Evolutionary conservation across 1,139 yeast genomes (phyloP).

Genomic region (Lodderomyces orthopsilosis): DNA sequence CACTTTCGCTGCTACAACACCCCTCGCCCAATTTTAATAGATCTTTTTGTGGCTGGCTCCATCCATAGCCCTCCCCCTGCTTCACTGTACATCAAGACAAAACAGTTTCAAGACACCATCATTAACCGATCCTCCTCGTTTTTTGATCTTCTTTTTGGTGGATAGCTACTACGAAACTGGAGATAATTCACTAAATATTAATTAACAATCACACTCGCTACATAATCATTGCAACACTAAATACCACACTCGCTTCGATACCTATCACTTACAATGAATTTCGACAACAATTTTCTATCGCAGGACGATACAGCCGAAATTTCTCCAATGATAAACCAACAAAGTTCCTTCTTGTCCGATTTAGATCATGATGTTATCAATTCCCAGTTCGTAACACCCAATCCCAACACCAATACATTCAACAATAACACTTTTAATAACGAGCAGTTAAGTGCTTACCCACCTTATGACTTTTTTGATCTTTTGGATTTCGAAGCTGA

Average conservation of each 20-base stretch:
- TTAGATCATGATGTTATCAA: background rate
- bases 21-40: too few species aligned
- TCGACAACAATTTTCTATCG: slow-evolving; percentile 1
- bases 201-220: background rate
- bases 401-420: slow-evolving; percentile 8
- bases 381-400: slow-evolving; percentile 2
- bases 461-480: slow-evolving; percentile 10
- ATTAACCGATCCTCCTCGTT: too few species aligned
- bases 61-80: too few species aligned
- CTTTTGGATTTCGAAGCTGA: background rate
- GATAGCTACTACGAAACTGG: background rate
- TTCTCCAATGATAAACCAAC: slow-evolving; percentile 8
- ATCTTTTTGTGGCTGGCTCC: background rate
- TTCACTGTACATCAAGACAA: background rate
- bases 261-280: slow-evolving; percentile 1
- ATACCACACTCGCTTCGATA: background rate
- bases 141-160: too few species aligned
- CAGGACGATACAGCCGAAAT: slow-evolving; percentile 5
- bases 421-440: background rate
- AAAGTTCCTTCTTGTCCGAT: slow-evolving; percentile 3
- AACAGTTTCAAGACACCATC: background rate
- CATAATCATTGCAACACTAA: background rate
- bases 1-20: too few species aligned
- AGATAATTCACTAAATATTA: background rate
- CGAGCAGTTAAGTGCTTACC: slow-evolving; percentile 3